These are phyloP conservation scores for Huntiella bhutanensis DNA, from an alignment of 2,329 filamentous ascomycete species.

Conservation along the genomic window DNA sequence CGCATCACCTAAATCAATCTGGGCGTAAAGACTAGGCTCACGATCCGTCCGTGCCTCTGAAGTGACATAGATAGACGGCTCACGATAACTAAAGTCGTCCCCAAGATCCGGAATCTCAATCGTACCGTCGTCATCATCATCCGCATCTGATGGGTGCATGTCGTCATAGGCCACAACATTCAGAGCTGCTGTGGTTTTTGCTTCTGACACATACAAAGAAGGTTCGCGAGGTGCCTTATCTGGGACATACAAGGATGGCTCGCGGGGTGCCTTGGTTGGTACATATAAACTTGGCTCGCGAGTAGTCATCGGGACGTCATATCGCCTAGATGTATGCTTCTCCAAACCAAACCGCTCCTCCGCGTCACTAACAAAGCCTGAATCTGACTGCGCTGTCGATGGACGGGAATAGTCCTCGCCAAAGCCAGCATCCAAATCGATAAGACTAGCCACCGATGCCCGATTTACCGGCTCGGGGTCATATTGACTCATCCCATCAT, in stretches of 20 bases:
- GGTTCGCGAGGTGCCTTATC: constrained; percentile 3
- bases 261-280: background rate
- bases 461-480: constrained; percentile 15
- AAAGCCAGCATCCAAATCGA: constrained; percentile 19
- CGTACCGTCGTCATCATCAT: constrained; percentile 11
- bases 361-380: constrained; percentile 11
- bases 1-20: constrained; percentile 9
- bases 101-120: constrained; percentile 11
- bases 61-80: constrained; percentile 11
- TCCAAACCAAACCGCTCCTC: constrained; percentile 12
- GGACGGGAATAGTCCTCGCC: constrained; percentile 10
- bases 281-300: constrained; percentile 10
- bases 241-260: constrained; percentile 8
- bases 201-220: constrained; percentile 6
- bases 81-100: constrained; percentile 7
- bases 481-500: background rate
- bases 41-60: constrained; percentile 6
- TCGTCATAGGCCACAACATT: background rate
- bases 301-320: constrained; percentile 6
- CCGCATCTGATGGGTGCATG: background rate
- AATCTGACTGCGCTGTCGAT: constrained; percentile 13
- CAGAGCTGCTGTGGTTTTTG: constrained; percentile 5
- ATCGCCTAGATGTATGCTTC: constrained; percentile 10
- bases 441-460: constrained; percentile 20
- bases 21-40: constrained; percentile 7